Conservation (phyloP, 2,329 filamentous ascomycete genomes). For the Pseudogymnoascus destructans region DNA sequence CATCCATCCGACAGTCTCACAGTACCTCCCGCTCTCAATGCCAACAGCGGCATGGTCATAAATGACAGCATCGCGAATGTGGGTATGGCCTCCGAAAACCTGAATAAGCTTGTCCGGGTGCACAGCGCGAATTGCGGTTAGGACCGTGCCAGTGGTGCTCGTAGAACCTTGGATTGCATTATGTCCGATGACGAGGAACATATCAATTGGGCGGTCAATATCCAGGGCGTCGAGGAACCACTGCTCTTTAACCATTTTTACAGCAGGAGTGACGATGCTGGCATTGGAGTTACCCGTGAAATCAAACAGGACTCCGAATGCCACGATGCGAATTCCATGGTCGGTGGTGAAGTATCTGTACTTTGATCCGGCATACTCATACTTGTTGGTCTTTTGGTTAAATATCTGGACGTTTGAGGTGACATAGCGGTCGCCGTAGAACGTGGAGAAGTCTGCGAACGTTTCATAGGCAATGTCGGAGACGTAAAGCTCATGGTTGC, state of each 20-base stretch:
- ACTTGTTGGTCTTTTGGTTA: conserved; percentile 39
- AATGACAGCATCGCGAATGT: conserved; percentile 71
- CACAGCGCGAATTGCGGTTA: conserved; percentile 58
- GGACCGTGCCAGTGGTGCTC: conserved; percentile 62
- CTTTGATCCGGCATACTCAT: conserved; percentile 62
- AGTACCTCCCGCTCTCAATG: conserved; percentile 77
- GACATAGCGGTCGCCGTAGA: conserved; percentile 68
- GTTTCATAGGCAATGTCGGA: conserved; percentile 65
- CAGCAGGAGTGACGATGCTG: conserved; percentile 67
- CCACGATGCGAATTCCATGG: conserved; percentile 67
- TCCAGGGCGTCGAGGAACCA: conserved; percentile 89
- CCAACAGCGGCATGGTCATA: conserved; percentile 71
- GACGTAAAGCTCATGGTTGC: conserved; percentile 93
- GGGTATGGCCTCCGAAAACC: conserved; percentile 82
- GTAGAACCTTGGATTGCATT: conserved; percentile 57
- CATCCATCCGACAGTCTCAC: conserved; percentile 92
- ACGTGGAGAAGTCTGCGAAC: conserved; percentile 65
- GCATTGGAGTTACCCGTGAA: conserved; percentile 88
- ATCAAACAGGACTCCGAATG: conserved; percentile 91
- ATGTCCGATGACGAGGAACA: conserved; percentile 80
- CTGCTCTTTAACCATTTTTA: conserved; percentile 63
- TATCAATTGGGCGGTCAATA: conserved; percentile 59
- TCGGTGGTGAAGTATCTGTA: conserved; percentile 86
- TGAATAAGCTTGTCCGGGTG: conserved; percentile 77
- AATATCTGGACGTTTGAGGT: conserved; percentile 89